These are phyloP conservation scores for Bonia amplexicaulis DNA, from an alignment of 176 grass and related monocot species.

Conservation along the genomic window DNA sequence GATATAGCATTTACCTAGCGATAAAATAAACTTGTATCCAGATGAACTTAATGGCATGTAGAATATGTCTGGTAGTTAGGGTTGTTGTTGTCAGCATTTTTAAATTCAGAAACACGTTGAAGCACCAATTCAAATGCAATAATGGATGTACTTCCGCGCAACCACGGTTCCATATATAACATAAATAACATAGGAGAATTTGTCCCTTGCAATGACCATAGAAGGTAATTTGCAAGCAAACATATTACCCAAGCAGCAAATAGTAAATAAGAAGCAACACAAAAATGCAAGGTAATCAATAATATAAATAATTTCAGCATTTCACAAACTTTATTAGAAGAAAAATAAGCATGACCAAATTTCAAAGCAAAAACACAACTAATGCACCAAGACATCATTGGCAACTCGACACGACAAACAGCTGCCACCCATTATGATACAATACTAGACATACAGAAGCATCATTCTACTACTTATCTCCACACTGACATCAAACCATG, in stretches of 20 bases:
- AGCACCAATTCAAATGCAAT: too few species aligned
- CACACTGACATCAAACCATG: conserved; percentile 27
- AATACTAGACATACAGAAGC: not conserved
- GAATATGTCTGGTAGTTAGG: too few species aligned
- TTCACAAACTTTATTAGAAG: not conserved
- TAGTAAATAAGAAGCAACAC: not conserved
- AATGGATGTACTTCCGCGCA: too few species aligned
- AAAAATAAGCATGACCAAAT: not conserved
- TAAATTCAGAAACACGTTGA: too few species aligned
- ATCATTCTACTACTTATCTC: conserved; percentile 9
- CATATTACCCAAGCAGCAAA: not conserved
- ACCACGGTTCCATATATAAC: too few species aligned
- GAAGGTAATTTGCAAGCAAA: not conserved
- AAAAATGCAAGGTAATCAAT: not conserved
- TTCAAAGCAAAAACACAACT: conserved; percentile 1
- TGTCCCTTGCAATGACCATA: not conserved
- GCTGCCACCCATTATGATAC: conserved; percentile 3
- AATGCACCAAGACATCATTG: not conserved
- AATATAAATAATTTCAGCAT: not conserved
- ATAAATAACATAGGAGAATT: too few species aligned
- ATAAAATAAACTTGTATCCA: too few species aligned
- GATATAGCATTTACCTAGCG: too few species aligned
- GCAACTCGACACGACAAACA: not conserved
- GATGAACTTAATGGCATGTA: too few species aligned
- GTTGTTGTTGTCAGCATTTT: too few species aligned